Base-by-base conservation (phyloP, 148 eudicot genomes). In the Simmondsia chinensis region DNA sequence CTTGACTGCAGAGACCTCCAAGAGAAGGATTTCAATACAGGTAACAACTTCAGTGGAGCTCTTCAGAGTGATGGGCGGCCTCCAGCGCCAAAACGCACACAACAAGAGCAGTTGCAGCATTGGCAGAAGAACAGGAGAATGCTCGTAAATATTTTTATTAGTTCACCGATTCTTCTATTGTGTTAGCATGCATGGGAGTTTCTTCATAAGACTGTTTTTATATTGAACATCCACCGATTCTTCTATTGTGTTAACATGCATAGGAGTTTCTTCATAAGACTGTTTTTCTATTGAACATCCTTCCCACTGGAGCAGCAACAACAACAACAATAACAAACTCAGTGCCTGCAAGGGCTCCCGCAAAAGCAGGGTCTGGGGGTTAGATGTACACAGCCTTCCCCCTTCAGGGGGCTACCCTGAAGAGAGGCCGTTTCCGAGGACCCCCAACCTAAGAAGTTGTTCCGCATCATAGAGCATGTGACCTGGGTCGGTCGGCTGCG, bases 111-210 rank as follows among this genome's bases (percentile, higher is more conserved):
- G 46, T 60, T 91, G 56, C 81, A 69, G 52, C 95, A 91, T 65
- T 91, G 97, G 97, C 97, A 91, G 60, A 74, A 79, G 55, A 91
- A 91, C 52, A 72, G 97, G 55, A 85, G 97, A 76, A 91, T 85
- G 97, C 97, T 91, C 61, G 97, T 91, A 72, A 78, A 48, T 18
- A 30, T 32, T 46, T 9, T 20, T 4, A 3, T 36, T 2, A 22
- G 42, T 14, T 20, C 3, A 7, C 51, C 41, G 25, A 16, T 9
- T 25, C 14, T 2, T 31, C 2, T 46, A 20, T 2, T 23, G 15
- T 14, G 27, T 30, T 6, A 5, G 12, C 10, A 9, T 35, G 17
- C 0, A 28, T 9, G 23, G 26, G 9, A 16, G 3, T 7, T 23
- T 39, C 25, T 19, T 36, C 3, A 7, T 29, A 21, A 11, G 43